Percentiles rank a stretch among this genome's conserved stretches.
Evolutionary conservation across 345 rosid species (phyloP).

Genomic region (Cardamine resedifolia): DNA sequence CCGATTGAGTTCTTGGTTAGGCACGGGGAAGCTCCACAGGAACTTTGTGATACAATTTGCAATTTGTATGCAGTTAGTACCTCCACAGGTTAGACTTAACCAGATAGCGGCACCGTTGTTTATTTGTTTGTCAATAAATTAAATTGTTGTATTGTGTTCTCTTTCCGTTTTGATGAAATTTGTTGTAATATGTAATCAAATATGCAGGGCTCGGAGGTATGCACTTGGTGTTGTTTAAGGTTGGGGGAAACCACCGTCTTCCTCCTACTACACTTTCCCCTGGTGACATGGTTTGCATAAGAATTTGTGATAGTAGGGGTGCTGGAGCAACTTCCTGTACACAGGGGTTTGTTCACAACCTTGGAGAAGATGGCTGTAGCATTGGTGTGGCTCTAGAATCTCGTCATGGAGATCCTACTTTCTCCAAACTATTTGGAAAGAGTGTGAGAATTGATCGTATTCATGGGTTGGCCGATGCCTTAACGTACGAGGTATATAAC

Average conservation of each 20-base stretch:
- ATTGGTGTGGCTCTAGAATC: constrained; percentile 90
- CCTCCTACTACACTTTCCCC: constrained; percentile 96
- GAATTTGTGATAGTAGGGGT: constrained; percentile 82
- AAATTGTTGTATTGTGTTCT: neutral
- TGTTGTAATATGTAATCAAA: constrained; percentile 13
- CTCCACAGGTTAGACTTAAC: constrained; percentile 62
- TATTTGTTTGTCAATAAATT: neutral
- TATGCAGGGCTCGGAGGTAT: constrained; percentile 88
- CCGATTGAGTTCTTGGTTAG: constrained; percentile 96
- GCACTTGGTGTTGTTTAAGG: constrained; percentile 86
- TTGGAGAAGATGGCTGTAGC: constrained; percentile 95
- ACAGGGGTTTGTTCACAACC: constrained; percentile 91
- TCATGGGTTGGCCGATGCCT: constrained; percentile 87
- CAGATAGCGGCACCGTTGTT: neutral
- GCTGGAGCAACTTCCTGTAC: constrained; percentile 84
- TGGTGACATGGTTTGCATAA: constrained; percentile 97
- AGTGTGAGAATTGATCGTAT: constrained; percentile 90
- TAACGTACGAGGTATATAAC: constrained; percentile 84
- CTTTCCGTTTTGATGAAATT: neutral
- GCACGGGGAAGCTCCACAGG: constrained; percentile 91
- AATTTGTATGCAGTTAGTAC: constrained; percentile 83
- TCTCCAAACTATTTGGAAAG: constrained; percentile 93
- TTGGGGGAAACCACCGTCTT: constrained; percentile 77
- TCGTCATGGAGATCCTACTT: constrained; percentile 95
- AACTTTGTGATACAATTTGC: constrained; percentile 96